Evolutionary conservation across 108 stramenopile genomes (phyloP).

Genomic region (Fragilaria crotonensis): DNA sequence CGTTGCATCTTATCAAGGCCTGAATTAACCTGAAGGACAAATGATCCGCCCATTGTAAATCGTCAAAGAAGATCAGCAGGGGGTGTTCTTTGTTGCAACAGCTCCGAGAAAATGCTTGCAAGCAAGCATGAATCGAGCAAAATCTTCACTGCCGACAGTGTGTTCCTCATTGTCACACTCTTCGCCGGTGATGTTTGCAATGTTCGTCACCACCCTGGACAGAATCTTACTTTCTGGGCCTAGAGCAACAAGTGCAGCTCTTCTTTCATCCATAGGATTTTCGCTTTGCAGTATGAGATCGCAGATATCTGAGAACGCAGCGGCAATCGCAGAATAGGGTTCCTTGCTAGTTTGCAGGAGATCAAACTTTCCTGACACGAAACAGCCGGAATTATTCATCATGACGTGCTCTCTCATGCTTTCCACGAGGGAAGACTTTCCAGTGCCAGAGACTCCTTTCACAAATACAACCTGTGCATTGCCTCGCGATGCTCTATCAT

Average conservation of each 20-base stretch:
- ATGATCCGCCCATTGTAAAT: not conserved
- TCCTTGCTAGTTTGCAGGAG: conserved; percentile 6
- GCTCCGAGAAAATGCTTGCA: not conserved
- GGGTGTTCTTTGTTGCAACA: not conserved
- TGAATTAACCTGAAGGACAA: not conserved
- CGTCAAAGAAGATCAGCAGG: not conserved
- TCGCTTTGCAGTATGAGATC: not conserved
- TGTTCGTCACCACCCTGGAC: not conserved
- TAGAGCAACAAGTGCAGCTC: not conserved
- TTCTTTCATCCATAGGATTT: not conserved
- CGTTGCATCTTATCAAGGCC: not conserved
- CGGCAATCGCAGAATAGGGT: conserved; percentile 8
- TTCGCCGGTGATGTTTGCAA: not conserved
- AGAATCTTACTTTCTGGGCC: not conserved
- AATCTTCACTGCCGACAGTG: not conserved
- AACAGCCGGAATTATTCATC: conserved; percentile 13
- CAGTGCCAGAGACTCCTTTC: conserved; percentile 19
- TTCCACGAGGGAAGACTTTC: conserved; percentile 17
- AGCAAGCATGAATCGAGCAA: not conserved
- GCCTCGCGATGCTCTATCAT: not conserved
- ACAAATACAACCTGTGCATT: conserved; percentile 12
- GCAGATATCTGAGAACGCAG: conserved; percentile 9
- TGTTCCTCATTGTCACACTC: not conserved
- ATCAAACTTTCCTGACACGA: conserved; percentile 28
- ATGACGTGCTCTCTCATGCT: not conserved